Conservation (phyloP, 2,329 filamentous ascomycete species). For the Hysterium pulicare region DNA sequence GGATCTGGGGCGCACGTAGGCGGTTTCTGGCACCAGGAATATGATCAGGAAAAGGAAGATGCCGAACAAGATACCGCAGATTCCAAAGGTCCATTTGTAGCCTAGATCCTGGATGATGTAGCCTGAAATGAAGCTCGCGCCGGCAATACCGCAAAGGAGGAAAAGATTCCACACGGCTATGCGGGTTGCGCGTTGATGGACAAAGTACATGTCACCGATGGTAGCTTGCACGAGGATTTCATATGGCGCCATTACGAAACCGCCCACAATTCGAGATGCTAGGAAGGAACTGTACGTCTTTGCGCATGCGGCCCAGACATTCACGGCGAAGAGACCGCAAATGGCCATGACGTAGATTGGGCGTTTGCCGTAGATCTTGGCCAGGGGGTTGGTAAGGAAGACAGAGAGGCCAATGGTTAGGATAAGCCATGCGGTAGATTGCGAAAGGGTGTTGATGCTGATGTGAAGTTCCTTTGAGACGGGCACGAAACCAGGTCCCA, state of each 20-base stretch:
- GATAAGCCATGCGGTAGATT: slow-evolving; percentile 50
- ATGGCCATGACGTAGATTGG: slow-evolving; percentile 50
- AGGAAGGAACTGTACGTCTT: slow-evolving; percentile 46
- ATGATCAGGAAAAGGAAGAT: slow-evolving; percentile 25
- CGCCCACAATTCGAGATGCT: slow-evolving; percentile 46
- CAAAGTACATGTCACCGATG: slow-evolving; percentile 44
- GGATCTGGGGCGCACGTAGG: slow-evolving; percentile 19
- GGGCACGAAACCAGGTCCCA: slow-evolving; percentile 48
- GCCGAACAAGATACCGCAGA: slow-evolving; percentile 40
- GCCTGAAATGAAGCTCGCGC: slow-evolving; percentile 37
- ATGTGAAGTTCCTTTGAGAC: slow-evolving; percentile 45
- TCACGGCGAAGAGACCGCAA: slow-evolving; percentile 47
- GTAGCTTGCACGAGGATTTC: slow-evolving; percentile 54
- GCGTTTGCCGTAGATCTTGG: slow-evolving; percentile 50
- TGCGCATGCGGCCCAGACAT: slow-evolving; percentile 48
- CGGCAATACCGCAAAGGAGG: slow-evolving; percentile 38
- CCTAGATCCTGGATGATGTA: slow-evolving; percentile 42
- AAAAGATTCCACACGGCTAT: slow-evolving; percentile 41
- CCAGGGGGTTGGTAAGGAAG: slow-evolving; percentile 52
- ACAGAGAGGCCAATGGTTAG: slow-evolving; percentile 48
- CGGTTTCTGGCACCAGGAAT: slow-evolving; percentile 30
- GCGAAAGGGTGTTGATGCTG: slow-evolving; percentile 42
- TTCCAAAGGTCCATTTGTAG: slow-evolving; percentile 40
- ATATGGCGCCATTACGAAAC: slow-evolving; percentile 50
- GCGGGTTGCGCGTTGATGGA: slow-evolving; percentile 42